phyloP scores from a whole-genome alignment of 306 rosid species.

The Luffa acutangula region DNA sequence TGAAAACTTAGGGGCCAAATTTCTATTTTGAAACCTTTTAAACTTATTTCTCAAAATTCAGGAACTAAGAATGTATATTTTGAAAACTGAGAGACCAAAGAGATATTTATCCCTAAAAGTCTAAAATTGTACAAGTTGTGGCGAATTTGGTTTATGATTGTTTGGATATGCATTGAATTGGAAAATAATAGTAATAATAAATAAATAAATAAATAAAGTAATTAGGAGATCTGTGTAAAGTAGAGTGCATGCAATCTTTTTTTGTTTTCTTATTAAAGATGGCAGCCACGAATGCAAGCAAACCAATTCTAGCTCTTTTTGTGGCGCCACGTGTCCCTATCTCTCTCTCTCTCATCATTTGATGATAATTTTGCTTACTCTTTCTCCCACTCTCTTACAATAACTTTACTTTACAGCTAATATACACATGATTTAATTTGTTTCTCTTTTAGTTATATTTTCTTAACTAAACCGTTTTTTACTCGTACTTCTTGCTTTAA shows the following conservation, averaged over 20 bases:
- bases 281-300: neutral
- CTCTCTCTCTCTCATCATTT: neutral
- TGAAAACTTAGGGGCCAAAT: no score
- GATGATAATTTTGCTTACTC: neutral
- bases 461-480: no score
- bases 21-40: no score
- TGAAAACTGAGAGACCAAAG: no score
- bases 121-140: neutral
- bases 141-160: neutral
- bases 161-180: neutral
- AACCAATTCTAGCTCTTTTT: neutral
- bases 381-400: neutral
- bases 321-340: neutral
- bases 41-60: no score
- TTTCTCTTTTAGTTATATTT: neutral
- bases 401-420: neutral
- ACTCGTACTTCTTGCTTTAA: no score
- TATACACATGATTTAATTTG: neutral
- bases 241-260: neutral
- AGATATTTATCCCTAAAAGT: no score
- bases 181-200: neutral
- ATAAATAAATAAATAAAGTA: neutral
- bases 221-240: neutral
- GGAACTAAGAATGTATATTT: no score
- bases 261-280: neutral